Conservation (phyloP, 202 grass and related monocot genomes). For the Dendrocalamus latiflorus region DNA sequence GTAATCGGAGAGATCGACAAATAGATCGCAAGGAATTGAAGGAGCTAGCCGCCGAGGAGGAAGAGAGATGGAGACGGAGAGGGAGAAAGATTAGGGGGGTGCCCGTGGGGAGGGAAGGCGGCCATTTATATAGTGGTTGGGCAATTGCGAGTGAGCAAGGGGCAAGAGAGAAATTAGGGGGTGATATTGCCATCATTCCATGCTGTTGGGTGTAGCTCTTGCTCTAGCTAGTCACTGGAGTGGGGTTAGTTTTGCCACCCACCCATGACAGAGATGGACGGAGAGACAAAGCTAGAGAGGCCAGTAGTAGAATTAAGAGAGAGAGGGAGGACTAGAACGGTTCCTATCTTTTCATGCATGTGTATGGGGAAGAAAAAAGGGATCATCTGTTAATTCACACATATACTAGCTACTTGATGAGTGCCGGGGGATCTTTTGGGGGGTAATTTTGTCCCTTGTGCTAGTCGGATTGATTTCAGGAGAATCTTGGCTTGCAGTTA, state of each 20-base stretch:
- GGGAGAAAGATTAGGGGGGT: not conserved
- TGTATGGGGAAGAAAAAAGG: not conserved
- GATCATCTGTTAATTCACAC: not conserved
- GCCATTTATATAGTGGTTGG: constrained; percentile 40
- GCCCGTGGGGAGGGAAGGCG: constrained; percentile 27
- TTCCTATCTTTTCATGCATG: not conserved
- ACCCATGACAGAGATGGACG: constrained; percentile 37
- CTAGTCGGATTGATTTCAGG: not conserved
- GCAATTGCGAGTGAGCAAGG: not conserved
- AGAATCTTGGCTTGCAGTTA: not conserved
- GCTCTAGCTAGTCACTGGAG: not conserved
- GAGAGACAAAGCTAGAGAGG: not conserved
- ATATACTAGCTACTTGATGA: not conserved
- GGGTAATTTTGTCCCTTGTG: constrained; percentile 17
- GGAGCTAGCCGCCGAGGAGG: too few relatives aligned
- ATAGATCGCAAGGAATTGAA: too few relatives aligned
- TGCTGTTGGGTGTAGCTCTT: constrained; percentile 28
- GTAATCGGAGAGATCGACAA: too few relatives aligned
- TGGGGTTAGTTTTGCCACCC: constrained; percentile 60
- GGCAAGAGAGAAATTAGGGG: constrained; percentile 16
- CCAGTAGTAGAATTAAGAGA: not conserved
- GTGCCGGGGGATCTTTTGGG: not conserved
- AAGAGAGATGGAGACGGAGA: not conserved
- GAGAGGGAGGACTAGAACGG: not conserved
- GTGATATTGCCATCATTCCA: constrained; percentile 49